A percentile compares a stretch with the other conserved stretches of the same genome.
phyloP scores from a whole-genome alignment of 352 stramenopile species.

The Discostella stelligera region DNA sequence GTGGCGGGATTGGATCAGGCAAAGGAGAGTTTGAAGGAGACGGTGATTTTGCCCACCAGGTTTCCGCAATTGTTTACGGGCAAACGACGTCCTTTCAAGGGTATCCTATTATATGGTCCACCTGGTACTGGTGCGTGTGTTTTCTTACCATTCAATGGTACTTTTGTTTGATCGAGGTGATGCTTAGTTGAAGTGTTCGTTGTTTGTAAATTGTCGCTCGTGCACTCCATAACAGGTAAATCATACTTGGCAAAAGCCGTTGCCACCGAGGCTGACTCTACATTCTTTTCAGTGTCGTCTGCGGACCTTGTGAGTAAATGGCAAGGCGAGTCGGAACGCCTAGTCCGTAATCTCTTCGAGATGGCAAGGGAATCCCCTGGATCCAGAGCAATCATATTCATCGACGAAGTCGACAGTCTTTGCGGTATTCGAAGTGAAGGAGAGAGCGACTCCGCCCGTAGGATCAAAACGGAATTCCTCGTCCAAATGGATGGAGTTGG shows the following conservation, averaged over 20 bases:
- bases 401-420: conserved; percentile 95
- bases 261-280: conserved; percentile 95
- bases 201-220: conserved; percentile 2
- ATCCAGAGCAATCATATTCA: conserved; percentile 91
- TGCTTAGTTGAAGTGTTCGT: no score
- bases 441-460: conserved; percentile 92
- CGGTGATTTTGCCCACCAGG: conserved; percentile 89
- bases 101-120: conserved; percentile 96
- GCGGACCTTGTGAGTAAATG: conserved; percentile 91
- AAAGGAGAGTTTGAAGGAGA: conserved; percentile 96
- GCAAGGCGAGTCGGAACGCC: conserved; percentile 82
- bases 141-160: no score
- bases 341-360: conserved; percentile 98
- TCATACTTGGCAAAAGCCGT: conserved; percentile 91
- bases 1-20: conserved; percentile 93
- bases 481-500: conserved; percentile 97
- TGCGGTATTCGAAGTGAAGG: conserved; percentile 89
- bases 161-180: no score
- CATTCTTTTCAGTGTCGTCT: conserved; percentile 97
- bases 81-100: conserved; percentile 88
- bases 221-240: conserved; percentile 46
- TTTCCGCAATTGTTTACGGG: conserved; percentile 97
- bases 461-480: conserved; percentile 98
- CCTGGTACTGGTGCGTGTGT: conserved; percentile 71
- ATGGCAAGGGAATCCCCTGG: conserved; percentile 89